These are phyloP conservation scores for Vaccinium myrtillus DNA, from an alignment of 148 eudicot genomes.

Conservation along the genomic window DNA sequence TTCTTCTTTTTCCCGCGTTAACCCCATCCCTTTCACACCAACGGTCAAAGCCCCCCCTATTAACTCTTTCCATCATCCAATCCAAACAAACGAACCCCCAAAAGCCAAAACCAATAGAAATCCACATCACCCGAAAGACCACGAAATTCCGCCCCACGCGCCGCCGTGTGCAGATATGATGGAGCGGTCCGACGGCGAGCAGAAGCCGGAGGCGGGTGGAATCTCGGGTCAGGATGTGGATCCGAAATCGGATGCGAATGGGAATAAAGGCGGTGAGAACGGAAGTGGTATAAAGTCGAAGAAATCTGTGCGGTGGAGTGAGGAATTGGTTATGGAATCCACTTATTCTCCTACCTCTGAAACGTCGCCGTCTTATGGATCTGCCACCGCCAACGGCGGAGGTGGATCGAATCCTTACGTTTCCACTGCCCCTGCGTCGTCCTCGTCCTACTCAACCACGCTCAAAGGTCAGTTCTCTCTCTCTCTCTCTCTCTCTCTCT, in stretches of 20 bases:
- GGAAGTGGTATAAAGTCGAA: neutral
- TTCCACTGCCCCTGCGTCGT: conserved; percentile 24
- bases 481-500: conserved; percentile 3
- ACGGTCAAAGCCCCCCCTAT: neutral
- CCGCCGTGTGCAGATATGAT: neutral
- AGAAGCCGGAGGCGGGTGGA: conserved; percentile 5
- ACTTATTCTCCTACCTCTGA: no score
- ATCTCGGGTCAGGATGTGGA: conserved; percentile 5
- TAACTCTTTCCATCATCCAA: neutral
- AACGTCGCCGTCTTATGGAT: neutral
- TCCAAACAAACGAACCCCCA: neutral
- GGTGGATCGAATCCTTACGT: conserved; percentile 40
- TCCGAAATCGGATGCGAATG: conserved; percentile 7
- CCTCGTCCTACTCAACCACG: conserved; percentile 26
- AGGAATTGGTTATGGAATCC: no score
- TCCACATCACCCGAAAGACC: no score
- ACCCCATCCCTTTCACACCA: neutral
- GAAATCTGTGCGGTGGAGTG: no score
- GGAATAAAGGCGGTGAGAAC: neutral
- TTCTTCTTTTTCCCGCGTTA: conserved; percentile 9
- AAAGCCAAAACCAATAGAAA: no score
- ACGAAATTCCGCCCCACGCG: conserved; percentile 7
- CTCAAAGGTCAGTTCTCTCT: conserved; percentile 40
- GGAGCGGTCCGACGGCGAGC: conserved; percentile 18
- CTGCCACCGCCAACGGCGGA: conserved; percentile 22